Percentiles rank a stretch among this genome's conserved stretches.
phyloP scores from a whole-genome alignment of 306 rosid species.

The Cicer pinnatifidum region DNA sequence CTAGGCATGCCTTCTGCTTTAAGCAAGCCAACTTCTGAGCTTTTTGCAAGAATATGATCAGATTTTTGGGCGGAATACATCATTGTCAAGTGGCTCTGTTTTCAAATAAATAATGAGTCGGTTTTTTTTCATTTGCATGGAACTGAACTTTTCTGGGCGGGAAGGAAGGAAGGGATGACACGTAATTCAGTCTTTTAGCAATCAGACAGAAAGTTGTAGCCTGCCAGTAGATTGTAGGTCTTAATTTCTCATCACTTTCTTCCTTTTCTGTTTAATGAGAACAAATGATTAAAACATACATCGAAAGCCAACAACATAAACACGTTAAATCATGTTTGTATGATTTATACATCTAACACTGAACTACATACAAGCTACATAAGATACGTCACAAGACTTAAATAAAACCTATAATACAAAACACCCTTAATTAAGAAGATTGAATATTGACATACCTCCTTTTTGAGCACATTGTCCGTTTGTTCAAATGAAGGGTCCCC shows the following conservation, averaged over 20 bases:
- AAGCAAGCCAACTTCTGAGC: slow-evolving; percentile 57
- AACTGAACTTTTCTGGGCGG: background rate
- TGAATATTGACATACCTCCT: slow-evolving; percentile 54
- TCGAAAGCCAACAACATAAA: background rate
- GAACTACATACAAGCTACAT: slow-evolving; percentile 5
- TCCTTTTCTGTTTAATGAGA: slow-evolving; percentile 11
- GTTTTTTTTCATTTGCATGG: slow-evolving; percentile 40
- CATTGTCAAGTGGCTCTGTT: slow-evolving; percentile 56
- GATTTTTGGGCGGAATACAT: slow-evolving; percentile 53
- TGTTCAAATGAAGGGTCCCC: slow-evolving; percentile 50
- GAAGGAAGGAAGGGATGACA: slow-evolving; percentile 1
- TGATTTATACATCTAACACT: slow-evolving; percentile 12
- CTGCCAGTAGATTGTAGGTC: background rate
- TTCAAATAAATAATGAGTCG: slow-evolving; percentile 44
- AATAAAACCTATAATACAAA: slow-evolving; percentile 9
- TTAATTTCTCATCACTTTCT: slow-evolving; percentile 4
- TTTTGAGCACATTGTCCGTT: slow-evolving; percentile 40
- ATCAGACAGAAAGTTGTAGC: slow-evolving; percentile 31
- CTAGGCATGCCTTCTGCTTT: slow-evolving; percentile 55
- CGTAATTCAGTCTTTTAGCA: slow-evolving; percentile 26
- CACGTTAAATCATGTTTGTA: slow-evolving; percentile 25
- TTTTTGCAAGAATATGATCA: slow-evolving; percentile 56
- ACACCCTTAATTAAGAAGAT: slow-evolving; percentile 15
- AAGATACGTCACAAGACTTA: slow-evolving; percentile 10
- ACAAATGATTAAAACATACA: background rate